Evolutionary conservation across 2,329 filamentous ascomycete species (phyloP).

Genomic region (Lachnellula hyalina): DNA sequence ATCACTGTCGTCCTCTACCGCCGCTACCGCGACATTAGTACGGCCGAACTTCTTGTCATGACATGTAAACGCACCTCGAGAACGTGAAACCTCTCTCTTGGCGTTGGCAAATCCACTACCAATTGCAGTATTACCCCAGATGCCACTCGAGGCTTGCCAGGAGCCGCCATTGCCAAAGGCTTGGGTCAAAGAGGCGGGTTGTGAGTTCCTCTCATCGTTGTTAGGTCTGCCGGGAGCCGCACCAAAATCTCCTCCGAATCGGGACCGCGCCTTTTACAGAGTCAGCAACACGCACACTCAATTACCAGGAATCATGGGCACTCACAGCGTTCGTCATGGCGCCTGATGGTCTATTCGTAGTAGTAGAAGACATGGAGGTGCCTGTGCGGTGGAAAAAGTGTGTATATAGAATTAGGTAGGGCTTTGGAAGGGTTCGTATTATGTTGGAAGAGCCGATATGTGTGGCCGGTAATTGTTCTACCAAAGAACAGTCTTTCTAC

Average conservation of each 20-base stretch:
- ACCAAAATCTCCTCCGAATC: constrained; percentile 36
- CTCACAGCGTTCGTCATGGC: constrained; percentile 37
- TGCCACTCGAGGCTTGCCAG: constrained; percentile 37
- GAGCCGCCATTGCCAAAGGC: constrained; percentile 39
- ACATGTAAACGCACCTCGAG: constrained; percentile 42
- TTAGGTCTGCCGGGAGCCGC: constrained; percentile 27
- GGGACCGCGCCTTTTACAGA: constrained; percentile 26
- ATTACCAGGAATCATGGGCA: constrained; percentile 28
- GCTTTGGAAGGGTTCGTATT: constrained; percentile 13
- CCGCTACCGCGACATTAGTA: constrained; percentile 19
- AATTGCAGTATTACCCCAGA: constrained; percentile 47
- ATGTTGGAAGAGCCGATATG: constrained; percentile 18
- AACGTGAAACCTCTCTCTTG: constrained; percentile 40
- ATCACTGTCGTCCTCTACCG: constrained; percentile 34
- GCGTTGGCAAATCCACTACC: constrained; percentile 41
- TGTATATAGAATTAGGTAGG: constrained; percentile 10
- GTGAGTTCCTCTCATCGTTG: constrained; percentile 31
- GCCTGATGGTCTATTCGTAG: constrained; percentile 30
- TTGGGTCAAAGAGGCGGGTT: constrained; percentile 36
- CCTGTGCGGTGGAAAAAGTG: constrained; percentile 31
- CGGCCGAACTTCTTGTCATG: constrained; percentile 5
- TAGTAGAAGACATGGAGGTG: constrained; percentile 30
- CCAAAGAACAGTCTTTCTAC: constrained; percentile 23
- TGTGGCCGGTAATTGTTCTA: constrained; percentile 15
- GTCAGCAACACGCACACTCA: constrained; percentile 20